Evolutionary conservation across 345 rosid species (phyloP), one percentile per base, ranked within the genome.

Genomic region (Mercurialis annua): DNA sequence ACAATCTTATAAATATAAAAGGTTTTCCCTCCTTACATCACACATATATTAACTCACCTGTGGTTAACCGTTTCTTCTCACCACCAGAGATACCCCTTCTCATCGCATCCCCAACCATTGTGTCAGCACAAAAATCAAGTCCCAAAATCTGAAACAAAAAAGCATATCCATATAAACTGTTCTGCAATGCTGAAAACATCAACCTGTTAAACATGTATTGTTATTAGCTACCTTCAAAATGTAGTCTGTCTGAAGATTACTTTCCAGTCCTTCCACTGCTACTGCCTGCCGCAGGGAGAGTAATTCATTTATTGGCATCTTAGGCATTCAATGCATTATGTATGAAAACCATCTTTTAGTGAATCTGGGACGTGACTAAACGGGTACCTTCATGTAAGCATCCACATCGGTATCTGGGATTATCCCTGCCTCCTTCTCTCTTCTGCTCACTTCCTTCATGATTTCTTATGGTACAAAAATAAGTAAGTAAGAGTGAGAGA

Each of bases 221-320:
- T n/a, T n/a, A n/a, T n/a, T 68, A 75, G n/a, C n/a, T n/a, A n/a
- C 82, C 82, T 79, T 79, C 64, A 79, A 52, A 40, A 79, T 75
- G 72, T 79, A 79, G 58, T 79, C 82, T 51, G 79, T 79, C 72
- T 75, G 82, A 55, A 79, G 79, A 47, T 33, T 71, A 47, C 66
- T 75, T 66, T 75, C 33, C 31, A 55, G 73, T 61, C 82, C 82
- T 64, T 65, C 75, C 10, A 75, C 65, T 2, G 82, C 71, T 62
- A 69, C 73, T 40, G 82, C 79, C 82, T 79, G 77, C 34, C n/a
- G 24, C 65, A n/a, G 55, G 16, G 43, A 53, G 23, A 26, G 20
- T 23, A 36, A 14, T 14, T 60, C n/a, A n/a, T 63, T 5, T 1
- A 23, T 24, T 5, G 24, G 51, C 38, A 43, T 43, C 20, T 12